Evolutionary conservation across 129 eudicot species (phyloP).

Genomic region (Silybum marianum): DNA sequence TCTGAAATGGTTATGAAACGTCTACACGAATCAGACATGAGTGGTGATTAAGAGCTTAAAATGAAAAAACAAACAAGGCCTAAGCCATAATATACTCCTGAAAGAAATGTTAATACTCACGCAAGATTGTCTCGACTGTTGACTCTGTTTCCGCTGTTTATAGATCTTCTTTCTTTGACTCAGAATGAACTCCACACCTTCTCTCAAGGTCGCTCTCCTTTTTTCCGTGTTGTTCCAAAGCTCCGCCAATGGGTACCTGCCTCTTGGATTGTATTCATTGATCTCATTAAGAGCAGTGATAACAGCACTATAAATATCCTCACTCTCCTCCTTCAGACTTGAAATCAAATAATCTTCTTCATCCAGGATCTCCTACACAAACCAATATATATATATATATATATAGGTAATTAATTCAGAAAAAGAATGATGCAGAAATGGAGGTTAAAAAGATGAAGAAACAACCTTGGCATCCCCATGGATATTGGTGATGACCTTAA

Average conservation of each 20-base stretch:
- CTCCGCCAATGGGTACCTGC: constrained; percentile 28
- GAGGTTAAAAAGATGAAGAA: not conserved
- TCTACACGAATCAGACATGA: no score
- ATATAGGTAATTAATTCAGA: no score
- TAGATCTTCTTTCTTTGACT: constrained; percentile 1
- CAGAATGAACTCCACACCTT: constrained; percentile 11
- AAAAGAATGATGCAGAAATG: not conserved
- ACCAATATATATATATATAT: no score
- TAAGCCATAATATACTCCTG: no score
- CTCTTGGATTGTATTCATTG: constrained; percentile 32
- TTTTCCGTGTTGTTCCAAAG: constrained; percentile 30
- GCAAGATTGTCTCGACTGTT: not conserved
- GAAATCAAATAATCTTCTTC: constrained; percentile 28
- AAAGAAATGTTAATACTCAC: not conserved
- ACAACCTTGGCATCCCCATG: not conserved
- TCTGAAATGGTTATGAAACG: no score
- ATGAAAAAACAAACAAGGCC: no score
- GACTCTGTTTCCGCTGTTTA: not conserved
- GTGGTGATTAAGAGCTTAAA: no score
- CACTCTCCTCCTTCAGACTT: constrained; percentile 9
- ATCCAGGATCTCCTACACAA: constrained; percentile 25
- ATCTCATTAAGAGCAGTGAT: constrained; percentile 18
- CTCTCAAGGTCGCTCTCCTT: constrained; percentile 23
- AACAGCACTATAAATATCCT: constrained; percentile 14
- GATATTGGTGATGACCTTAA: constrained; percentile 44